Evolutionary conservation across 371 early-diverging fungal genomes (phyloP), one percentile per base, ranked within the genome.

Genomic region (Rhizopus arrhizus): DNA sequence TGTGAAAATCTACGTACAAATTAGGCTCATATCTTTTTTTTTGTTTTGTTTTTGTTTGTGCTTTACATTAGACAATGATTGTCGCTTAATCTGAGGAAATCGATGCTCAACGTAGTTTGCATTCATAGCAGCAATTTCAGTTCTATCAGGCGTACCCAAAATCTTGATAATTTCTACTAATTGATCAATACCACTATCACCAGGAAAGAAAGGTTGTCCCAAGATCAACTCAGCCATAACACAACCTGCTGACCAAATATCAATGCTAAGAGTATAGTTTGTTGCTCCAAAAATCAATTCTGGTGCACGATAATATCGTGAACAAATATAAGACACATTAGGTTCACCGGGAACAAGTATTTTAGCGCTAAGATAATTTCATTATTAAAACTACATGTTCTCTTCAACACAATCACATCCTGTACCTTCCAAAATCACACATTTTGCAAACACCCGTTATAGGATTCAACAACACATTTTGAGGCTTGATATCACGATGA

Each of bases 121-220:
- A 80, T 98, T 97, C 96, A 97, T 97, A 33, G 91, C 85, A 67
- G 89, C 85, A 70, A 97, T 96, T 75, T 97, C 95, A 53, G 95
- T 93, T 63, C 91, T 89, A 29, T 95, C 88, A 10, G 99, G 99
- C 11, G 99, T 99, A 36, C 99, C 99, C 38, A 99, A 85, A 6
- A 98, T 93, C 79, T 97, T 97, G 82, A 99, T 99, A 72, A 99
- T 99, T 75, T 99, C 98, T 22, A 99, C 98, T 52, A 99, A 82
- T 78, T 99, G 99, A 78, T 99, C 99, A 58, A 99, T 98, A 52
- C 99, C 98, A 61, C 95, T 95, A 71, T 99, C 98, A 22, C 99
- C 99, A 4, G 98, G 95, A 87, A 99, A 99, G 50, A 99, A 80
- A 7, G 99, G 99, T 75, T 91, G 93, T 22, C 96, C 91, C 41